These are phyloP conservation scores for Torrubiellomyces zombiae DNA, from an alignment of 2,329 filamentous ascomycete species.

Conservation along the genomic window DNA sequence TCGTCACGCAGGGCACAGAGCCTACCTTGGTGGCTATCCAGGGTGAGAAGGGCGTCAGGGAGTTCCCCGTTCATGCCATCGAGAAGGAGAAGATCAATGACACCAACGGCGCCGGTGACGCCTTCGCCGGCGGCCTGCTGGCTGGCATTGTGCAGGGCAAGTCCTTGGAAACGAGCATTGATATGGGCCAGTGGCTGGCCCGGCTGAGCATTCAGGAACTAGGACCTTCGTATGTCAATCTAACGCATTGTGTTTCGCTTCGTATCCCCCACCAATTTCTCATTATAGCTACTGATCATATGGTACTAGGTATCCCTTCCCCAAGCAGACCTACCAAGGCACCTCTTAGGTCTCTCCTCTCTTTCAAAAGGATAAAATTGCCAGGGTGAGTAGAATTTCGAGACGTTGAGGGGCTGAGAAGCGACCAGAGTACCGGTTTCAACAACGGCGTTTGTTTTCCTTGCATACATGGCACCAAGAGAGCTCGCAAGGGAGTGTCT, in stretches of 20 bases:
- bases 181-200: slow-evolving; percentile 95
- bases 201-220: slow-evolving; percentile 87
- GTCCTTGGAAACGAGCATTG: slow-evolving; percentile 58
- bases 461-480: slow-evolving; percentile 16
- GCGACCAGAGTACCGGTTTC: slow-evolving; percentile 29
- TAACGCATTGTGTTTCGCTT: neutral
- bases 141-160: slow-evolving; percentile 81
- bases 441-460: slow-evolving; percentile 40
- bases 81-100: slow-evolving; percentile 68
- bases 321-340: slow-evolving; percentile 58
- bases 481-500: slow-evolving; percentile 9
- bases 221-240: slow-evolving; percentile 69
- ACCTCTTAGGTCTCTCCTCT: slow-evolving; percentile 20
- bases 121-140: slow-evolving; percentile 86
- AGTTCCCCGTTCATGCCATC: slow-evolving; percentile 71
- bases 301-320: slow-evolving; percentile 73
- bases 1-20: slow-evolving; percentile 88
- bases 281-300: too few species aligned
- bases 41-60: slow-evolving; percentile 51
- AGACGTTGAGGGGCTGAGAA: slow-evolving; percentile 31
- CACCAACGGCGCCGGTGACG: slow-evolving; percentile 92
- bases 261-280: neutral
- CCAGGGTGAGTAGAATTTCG: too few species aligned
- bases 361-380: too few species aligned
- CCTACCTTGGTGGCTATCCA: slow-evolving; percentile 74